phyloP scores from a whole-genome alignment of 768 basidiomycete genomes.

The Leccinum uliginosum region DNA sequence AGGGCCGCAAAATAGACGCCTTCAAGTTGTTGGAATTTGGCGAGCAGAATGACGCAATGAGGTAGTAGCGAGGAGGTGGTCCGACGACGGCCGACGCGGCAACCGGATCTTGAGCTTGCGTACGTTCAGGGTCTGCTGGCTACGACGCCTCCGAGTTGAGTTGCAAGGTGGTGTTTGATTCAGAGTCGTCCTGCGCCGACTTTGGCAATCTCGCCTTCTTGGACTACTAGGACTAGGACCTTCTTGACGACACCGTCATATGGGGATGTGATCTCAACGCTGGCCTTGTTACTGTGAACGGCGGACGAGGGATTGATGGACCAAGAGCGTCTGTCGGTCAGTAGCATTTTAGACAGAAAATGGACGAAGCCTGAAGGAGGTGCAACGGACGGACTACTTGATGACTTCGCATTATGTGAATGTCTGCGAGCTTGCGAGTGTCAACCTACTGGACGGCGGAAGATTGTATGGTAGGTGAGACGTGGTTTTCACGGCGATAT shows the following conservation, averaged over 20 bases:
- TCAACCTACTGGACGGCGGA: no score
- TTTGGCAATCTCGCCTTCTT: constrained; percentile 80
- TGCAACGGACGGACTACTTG: constrained; percentile 57
- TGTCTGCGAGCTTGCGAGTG: constrained; percentile 62
- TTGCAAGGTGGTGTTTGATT: neutral
- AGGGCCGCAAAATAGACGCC: constrained; percentile 56
- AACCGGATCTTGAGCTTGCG: constrained; percentile 15
- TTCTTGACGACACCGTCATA: constrained; percentile 73
- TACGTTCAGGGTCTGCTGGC: neutral
- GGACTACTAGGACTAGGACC: constrained; percentile 70
- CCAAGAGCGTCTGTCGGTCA: constrained; percentile 37
- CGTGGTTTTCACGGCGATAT: no score
- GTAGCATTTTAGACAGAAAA: no score
- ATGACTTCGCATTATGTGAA: constrained; percentile 87
- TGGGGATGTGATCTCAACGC: constrained; percentile 87
- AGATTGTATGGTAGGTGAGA: no score
- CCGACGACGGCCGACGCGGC: constrained; percentile 4
- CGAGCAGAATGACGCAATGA: constrained; percentile 77
- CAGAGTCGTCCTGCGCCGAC: constrained; percentile 58
- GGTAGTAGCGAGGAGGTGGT: constrained; percentile 62
- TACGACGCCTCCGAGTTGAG: neutral
- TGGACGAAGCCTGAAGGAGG: no score
- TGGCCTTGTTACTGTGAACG: constrained; percentile 75
- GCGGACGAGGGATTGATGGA: constrained; percentile 48
- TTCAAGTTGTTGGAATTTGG: constrained; percentile 34